Evolutionary conservation across 148 eudicot genomes (phyloP).

Genomic region (Chenopodium suecicum): DNA sequence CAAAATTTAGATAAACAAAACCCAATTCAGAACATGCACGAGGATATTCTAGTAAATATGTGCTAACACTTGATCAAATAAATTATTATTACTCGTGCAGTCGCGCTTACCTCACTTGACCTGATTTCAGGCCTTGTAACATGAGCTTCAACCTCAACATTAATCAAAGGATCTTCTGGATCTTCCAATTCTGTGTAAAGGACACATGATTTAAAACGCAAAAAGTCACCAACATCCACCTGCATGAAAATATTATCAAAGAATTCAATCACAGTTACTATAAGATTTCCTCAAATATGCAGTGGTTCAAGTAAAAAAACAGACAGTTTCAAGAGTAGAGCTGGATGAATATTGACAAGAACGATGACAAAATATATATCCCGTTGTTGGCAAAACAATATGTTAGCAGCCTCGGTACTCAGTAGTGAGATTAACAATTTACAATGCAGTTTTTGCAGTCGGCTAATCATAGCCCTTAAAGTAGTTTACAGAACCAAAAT

Average conservation of each 20-base stretch:
- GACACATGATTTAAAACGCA: slow-evolving; percentile 90
- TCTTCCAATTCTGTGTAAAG: slow-evolving; percentile 78
- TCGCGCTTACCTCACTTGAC: slow-evolving; percentile 78
- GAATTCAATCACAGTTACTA: neutral
- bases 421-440: neutral
- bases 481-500: neutral
- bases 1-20: neutral
- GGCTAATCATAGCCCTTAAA: neutral
- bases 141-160: slow-evolving; percentile 93
- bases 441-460: neutral
- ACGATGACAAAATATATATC: neutral
- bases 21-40: neutral
- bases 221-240: slow-evolving; percentile 97
- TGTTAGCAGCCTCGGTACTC: neutral
- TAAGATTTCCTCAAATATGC: neutral
- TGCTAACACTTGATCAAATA: too few species aligned
- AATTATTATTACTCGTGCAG: slow-evolving; percentile 1
- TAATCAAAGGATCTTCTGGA: slow-evolving; percentile 75
- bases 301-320: too few species aligned
- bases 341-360: neutral
- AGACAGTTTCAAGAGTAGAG: neutral
- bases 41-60: neutral
- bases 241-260: slow-evolving; percentile 31
- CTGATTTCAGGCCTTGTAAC: slow-evolving; percentile 94
- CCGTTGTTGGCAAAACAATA: neutral